Evolutionary conservation across 805 yeast genomes (phyloP).

Genomic region (Ogataea methylovora): DNA sequence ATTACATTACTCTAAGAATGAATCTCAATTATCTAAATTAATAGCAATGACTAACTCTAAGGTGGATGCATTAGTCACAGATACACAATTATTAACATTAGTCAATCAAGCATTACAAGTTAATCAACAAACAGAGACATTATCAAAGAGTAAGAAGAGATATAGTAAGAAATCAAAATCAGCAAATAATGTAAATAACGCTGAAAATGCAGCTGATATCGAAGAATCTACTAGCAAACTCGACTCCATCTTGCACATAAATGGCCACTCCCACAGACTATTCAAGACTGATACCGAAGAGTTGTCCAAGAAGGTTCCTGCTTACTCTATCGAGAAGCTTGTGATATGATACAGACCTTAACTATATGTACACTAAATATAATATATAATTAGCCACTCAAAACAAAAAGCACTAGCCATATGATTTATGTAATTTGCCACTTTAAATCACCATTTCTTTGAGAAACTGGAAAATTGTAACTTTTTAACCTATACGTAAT

Average conservation of each 20-base stretch:
- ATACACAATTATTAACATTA: constrained; percentile 38
- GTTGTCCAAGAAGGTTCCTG: constrained; percentile 45
- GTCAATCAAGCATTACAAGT: constrained; percentile 34
- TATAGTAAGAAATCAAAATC: constrained; percentile 2
- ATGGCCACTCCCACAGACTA: too few relatives aligned
- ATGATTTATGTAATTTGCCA: too few relatives aligned
- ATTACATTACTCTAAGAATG: constrained; percentile 47
- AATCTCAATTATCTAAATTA: constrained; percentile 36
- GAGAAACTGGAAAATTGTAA: too few relatives aligned
- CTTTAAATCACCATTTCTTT: too few relatives aligned
- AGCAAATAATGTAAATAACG: background rate
- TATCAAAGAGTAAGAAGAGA: constrained; percentile 19
- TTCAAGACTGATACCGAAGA: too few relatives aligned
- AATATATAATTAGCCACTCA: background rate
- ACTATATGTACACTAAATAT: too few relatives aligned
- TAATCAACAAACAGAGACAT: constrained; percentile 15
- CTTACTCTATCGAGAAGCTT: constrained; percentile 46
- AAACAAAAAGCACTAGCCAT: too few relatives aligned
- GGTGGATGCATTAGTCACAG: constrained; percentile 27
- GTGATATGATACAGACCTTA: constrained; percentile 27
- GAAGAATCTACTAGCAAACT: constrained; percentile 3
- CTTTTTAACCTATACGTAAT: too few relatives aligned
- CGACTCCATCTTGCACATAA: too few relatives aligned
- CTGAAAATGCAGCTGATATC: background rate
- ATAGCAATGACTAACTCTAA: constrained; percentile 35